Evolutionary conservation across 495 filamentous ascomycete species (phyloP), one percentile per base, ranked within the genome.

Genomic region (Rusavskia elegans): DNA sequence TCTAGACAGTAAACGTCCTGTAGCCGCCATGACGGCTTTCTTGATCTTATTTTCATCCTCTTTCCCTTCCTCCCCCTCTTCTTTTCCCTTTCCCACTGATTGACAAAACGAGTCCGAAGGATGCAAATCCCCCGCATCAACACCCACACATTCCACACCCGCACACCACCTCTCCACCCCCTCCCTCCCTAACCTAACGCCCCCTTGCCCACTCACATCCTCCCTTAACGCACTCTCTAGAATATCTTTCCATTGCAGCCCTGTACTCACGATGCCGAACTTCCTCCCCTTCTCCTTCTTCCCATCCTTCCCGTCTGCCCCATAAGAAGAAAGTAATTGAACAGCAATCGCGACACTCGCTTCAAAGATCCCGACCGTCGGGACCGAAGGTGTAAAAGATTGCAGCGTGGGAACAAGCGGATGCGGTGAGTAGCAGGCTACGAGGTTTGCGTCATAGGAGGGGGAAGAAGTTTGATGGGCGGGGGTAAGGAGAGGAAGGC

Each of bases 231-330:
- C 19, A 11, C 1, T 0, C 0, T 21, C 21, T 27, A 96, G 70
- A 17, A 92, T 75, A 2, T 65, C 61, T 57, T 88, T 82, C 90
- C 90, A 98, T 52, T 77, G 79, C 50, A 76, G 79, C 0, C 92
- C 92, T 0, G 90, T 96, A 2, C 82, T 87, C 1, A 98, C 82
- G 55, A 98, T 93, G 11, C 89, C 92, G 68, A 93, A 95, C 38
- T 74, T 79, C 39, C 78, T 66, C 17, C 66, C 53, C 1, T 64
- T 64, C 41, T 50, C 51, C 65, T 68, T 41, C n/a, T n/a, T n/a
- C n/a, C n/a, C n/a, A n/a, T n/a, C n/a, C 56, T 55, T 17, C 61
- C 54, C 4, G 29, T 30, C 8, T 3, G 3, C 8, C 9, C 32
- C 32, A 35, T 11, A 2, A 7, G 6, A 35, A 35, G 32, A 8